Evolutionary conservation across 2,329 filamentous ascomycete genomes (phyloP).

Genomic region (Cordyceps javanica): DNA sequence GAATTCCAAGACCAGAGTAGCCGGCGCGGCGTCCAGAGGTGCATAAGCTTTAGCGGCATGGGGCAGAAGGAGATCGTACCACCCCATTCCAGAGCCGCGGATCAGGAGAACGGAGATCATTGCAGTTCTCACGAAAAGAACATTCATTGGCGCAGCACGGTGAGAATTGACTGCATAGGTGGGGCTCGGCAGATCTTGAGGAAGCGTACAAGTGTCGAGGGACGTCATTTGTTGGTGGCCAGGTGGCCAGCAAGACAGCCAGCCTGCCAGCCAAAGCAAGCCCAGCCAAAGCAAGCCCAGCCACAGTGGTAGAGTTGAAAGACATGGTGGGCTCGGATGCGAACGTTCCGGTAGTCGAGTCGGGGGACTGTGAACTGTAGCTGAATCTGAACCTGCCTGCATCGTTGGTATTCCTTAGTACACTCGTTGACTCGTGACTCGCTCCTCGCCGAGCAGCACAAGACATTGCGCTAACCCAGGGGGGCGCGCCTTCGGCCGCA

Average conservation of each 20-base stretch:
- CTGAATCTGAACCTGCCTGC: too few relatives aligned
- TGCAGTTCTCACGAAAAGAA: too few relatives aligned
- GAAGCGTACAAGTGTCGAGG: background rate
- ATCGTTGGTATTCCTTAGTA: background rate
- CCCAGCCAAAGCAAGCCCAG: too few relatives aligned
- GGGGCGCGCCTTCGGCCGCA: too few relatives aligned
- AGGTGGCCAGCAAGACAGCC: too few relatives aligned
- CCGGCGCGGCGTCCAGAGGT: background rate
- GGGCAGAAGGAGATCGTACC: background rate
- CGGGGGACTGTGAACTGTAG: background rate
- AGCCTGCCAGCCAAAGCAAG: too few relatives aligned
- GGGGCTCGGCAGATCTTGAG: slow-evolving; percentile 6
- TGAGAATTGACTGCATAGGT: background rate
- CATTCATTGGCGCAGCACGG: background rate
- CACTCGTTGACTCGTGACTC: too few relatives aligned
- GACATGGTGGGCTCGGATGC: slow-evolving; percentile 8
- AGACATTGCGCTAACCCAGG: too few relatives aligned
- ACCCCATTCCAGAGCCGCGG: background rate
- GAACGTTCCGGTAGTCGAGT: background rate
- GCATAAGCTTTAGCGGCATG: background rate
- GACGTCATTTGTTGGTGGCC: background rate
- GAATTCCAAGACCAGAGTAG: too few relatives aligned
- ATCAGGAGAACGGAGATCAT: background rate
- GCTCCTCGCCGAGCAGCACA: too few relatives aligned
- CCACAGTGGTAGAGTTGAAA: background rate